Base-by-base conservation (phyloP, 2,329 filamentous ascomycete genomes). In the Byssoonygena ceratinophila region DNA sequence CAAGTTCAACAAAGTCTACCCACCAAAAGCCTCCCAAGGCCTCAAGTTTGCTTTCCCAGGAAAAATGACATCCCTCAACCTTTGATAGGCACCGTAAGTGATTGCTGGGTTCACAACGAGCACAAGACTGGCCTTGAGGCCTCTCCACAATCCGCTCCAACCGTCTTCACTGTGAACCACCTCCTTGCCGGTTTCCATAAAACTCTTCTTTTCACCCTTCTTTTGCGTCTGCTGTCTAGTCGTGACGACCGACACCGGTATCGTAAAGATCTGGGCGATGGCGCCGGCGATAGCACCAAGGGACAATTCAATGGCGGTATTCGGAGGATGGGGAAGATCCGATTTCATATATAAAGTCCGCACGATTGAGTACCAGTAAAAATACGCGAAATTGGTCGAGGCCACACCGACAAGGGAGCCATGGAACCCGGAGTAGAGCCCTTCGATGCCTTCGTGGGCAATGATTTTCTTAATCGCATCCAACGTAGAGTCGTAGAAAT, bases 341-440 rank as follows among this genome's bases (percentile, higher is more conserved):
- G 75, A 76, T 16, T 73, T 71, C 59, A 87, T 71, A 68, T 97
- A 97, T 18, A 95, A 70, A 14, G 81, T 81, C 57, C 92, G 82
- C 29, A 96, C 87, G 25, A 92, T 73, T 4, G 88, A 91, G 68
- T 97, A 97, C 90, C 91, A 97, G 74, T 98, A 98, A 68, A 98
- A 98, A 73, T 98, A 98, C 63, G 92, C 92, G 67, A 98, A 98
- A 70, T 98, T 98, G 49, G 91, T 97, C 23, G 90, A 96, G 1
- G 89, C 91, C 32, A 98, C 92, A 51, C 92, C 92, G 48, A 97
- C 73, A 16, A 98, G 75, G 3, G 90, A 82, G 47, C 91, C 90
- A 55, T 81, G 78, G 67, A 98, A 90, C 55, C 92, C 92, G 49
- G 86, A 82, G 64, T 98, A 98, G 6, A 98, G 79, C 5, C 92